Percentiles rank a stretch among this genome's conserved stretches.
Evolutionary conservation across 805 yeast genomes (phyloP).

Genomic region (Candida sonorensis): DNA sequence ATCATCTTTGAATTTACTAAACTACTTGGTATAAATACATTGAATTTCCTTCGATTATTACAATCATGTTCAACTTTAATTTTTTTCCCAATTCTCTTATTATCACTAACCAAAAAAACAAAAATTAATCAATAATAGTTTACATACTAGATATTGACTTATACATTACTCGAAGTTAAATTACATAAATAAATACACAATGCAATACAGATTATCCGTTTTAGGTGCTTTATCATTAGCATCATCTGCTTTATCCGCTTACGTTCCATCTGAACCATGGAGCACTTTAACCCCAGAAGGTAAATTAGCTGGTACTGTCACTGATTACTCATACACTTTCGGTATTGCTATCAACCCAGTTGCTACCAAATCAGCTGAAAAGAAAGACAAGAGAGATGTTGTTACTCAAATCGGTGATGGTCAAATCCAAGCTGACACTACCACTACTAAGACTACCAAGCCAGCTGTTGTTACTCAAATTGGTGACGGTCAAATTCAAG

Average conservation of each 20-base stretch:
- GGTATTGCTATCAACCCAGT: constrained; percentile 67
- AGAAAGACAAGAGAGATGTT: constrained; percentile 24
- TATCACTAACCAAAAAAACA: constrained; percentile 5
- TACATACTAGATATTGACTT: no score
- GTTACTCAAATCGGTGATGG: constrained; percentile 41
- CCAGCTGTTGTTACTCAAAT: constrained; percentile 46
- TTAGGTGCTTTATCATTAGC: constrained; percentile 36
- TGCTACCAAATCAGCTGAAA: constrained; percentile 16
- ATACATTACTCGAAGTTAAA: no score
- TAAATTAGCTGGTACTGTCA: constrained; percentile 43
- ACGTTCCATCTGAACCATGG: constrained; percentile 63
- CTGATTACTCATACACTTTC: constrained; percentile 52
- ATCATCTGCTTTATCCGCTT: constrained; percentile 47
- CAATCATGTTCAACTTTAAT: no score
- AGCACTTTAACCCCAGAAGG: constrained; percentile 62
- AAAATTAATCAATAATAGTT: not conserved
- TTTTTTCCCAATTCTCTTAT: no score
- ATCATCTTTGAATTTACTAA: not conserved
- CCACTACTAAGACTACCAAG: constrained; percentile 27
- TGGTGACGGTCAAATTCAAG: constrained; percentile 57
- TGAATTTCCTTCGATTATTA: no score
- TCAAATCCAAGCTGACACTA: constrained; percentile 28
- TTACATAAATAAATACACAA: constrained; percentile 5
- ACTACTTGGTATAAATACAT: constrained; percentile 1
- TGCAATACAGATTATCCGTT: constrained; percentile 19